Percentiles rank a stretch among this genome's conserved stretches.
These are phyloP conservation scores for Cryptococcus jaspeensis DNA, from an alignment of 1,284 basidiomycete genomes.

Conservation along the genomic window DNA sequence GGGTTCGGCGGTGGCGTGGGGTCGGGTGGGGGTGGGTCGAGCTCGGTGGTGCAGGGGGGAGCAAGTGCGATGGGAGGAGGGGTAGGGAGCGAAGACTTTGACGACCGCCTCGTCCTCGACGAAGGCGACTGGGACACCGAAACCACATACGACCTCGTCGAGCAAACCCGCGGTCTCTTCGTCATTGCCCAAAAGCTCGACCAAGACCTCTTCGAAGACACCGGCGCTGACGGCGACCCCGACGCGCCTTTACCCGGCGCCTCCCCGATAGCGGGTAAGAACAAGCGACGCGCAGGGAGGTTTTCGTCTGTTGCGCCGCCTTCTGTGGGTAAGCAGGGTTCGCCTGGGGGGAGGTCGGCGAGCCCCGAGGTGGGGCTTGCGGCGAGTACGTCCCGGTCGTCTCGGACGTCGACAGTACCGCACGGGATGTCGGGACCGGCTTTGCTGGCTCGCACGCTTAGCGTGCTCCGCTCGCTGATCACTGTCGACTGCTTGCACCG, in stretches of 20 bases:
- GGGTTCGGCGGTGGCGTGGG: slow-evolving; percentile 2
- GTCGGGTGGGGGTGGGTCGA: slow-evolving; percentile 1
- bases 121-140: slow-evolving; percentile 39
- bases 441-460: slow-evolving; percentile 25
- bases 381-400: background rate
- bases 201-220: slow-evolving; percentile 30
- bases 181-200: slow-evolving; percentile 34
- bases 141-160: slow-evolving; percentile 35
- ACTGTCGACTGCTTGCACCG: slow-evolving; percentile 35
- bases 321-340: too few species aligned
- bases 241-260: slow-evolving; percentile 9
- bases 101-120: slow-evolving; percentile 19
- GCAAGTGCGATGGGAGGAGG: background rate
- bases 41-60: background rate
- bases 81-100: slow-evolving; percentile 27
- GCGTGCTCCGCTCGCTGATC: slow-evolving; percentile 23
- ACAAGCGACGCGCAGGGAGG: slow-evolving; percentile 26
- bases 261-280: slow-evolving; percentile 10
- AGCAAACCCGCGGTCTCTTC: slow-evolving; percentile 41
- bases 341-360: too few species aligned
- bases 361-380: too few species aligned
- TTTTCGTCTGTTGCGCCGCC: slow-evolving; percentile 28
- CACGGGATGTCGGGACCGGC: slow-evolving; percentile 7
- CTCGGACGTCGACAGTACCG: background rate
- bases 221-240: background rate